Conservation (phyloP, 768 basidiomycete species). For the Pleurotus ostreatus region DNA sequence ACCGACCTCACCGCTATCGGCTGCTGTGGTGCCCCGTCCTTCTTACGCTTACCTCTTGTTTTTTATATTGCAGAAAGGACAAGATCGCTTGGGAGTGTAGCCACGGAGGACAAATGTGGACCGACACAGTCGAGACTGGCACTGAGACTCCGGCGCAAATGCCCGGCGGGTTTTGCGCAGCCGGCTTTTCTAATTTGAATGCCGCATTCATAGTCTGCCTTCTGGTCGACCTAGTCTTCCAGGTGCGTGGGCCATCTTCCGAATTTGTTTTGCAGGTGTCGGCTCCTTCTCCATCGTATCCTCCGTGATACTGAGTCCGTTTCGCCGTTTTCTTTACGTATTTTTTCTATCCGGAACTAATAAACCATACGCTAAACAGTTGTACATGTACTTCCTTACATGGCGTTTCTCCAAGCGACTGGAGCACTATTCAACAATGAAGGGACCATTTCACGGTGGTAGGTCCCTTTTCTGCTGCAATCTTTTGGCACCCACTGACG, state of each 20-base stretch:
- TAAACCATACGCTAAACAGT: constrained; percentile 30
- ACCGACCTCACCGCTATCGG: constrained; percentile 5
- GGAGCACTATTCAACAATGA: constrained; percentile 63
- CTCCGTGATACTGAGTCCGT: neutral
- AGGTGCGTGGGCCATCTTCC: constrained; percentile 38
- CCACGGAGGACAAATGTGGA: constrained; percentile 65
- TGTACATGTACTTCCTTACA: constrained; percentile 74
- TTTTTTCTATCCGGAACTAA: constrained; percentile 13
- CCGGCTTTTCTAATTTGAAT: constrained; percentile 58
- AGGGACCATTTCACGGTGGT: constrained; percentile 62
- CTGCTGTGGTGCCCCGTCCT: constrained; percentile 3
- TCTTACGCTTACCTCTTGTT: constrained; percentile 1
- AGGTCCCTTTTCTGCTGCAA: constrained; percentile 24
- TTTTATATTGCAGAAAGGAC: constrained; percentile 42
- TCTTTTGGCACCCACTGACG: constrained; percentile 16
- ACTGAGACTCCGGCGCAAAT: constrained; percentile 39
- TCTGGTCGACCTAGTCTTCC: constrained; percentile 61
- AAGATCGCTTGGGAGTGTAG: constrained; percentile 72
- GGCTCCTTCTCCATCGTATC: constrained; percentile 8
- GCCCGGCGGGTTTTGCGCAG: constrained; percentile 52
- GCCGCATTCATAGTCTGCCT: constrained; percentile 62
- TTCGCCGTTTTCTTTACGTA: neutral
- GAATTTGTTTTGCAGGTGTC: constrained; percentile 10
- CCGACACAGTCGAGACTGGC: constrained; percentile 36
- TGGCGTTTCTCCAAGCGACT: constrained; percentile 73